Evolutionary conservation across 257 asterid species (phyloP).

Genomic region (Capsicum baccatum): DNA sequence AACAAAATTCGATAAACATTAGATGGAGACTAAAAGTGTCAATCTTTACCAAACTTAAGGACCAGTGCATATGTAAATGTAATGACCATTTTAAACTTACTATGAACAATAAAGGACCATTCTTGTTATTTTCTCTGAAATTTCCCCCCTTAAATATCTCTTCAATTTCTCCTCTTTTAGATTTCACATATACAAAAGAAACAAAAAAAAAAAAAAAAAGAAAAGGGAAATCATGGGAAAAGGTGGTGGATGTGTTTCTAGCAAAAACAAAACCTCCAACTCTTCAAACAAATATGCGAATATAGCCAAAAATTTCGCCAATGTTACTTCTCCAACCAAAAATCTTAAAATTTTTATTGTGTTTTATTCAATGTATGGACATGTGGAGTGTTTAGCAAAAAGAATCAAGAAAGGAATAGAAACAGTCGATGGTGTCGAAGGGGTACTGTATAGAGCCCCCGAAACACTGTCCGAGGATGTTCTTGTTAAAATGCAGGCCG

Average conservation of each 20-base stretch:
- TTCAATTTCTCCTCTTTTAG: neutral
- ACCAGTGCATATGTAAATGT: neutral
- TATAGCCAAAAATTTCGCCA: conserved; percentile 14
- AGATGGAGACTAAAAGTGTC: neutral
- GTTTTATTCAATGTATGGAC: conserved; percentile 95
- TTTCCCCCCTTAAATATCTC: neutral
- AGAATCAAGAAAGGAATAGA: conserved; percentile 85
- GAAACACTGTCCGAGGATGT: conserved; percentile 73
- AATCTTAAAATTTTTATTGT: conserved; percentile 61
- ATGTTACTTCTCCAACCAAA: conserved; percentile 13
- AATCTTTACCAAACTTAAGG: neutral
- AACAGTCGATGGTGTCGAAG: conserved; percentile 69
- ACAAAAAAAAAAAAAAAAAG: too few relatives aligned
- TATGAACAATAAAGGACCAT: neutral
- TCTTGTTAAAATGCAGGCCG: conserved; percentile 72
- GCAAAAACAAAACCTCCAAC: conserved; percentile 60
- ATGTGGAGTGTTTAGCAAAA: conserved; percentile 83
- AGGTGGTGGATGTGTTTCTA: conserved; percentile 96
- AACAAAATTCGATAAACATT: neutral
- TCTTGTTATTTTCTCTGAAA: neutral
- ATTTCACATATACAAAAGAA: neutral
- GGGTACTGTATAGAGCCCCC: conserved; percentile 72
- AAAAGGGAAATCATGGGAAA: conserved; percentile 63
- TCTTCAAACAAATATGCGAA: conserved; percentile 40
- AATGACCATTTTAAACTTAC: neutral